Conservation (phyloP, 169 alveolate genomes). For the Eimeria sp. region DNA sequence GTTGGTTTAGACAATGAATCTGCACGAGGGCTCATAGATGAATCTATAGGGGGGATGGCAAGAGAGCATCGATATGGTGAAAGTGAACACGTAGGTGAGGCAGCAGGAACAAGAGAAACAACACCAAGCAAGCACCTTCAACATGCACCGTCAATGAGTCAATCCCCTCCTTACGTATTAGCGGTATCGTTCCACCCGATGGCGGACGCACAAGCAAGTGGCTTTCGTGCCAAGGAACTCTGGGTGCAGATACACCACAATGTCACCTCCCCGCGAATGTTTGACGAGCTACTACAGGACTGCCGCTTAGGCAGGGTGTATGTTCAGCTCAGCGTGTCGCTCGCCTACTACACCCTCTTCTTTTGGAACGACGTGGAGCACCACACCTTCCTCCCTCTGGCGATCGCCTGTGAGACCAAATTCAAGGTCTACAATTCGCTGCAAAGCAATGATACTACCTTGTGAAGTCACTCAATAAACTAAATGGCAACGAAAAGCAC, state of each 20-base stretch:
- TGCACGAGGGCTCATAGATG: not conserved
- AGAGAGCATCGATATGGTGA: not conserved
- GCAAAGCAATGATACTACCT: not conserved
- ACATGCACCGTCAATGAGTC: not conserved
- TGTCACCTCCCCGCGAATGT: slow-evolving; percentile 34
- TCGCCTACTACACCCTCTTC: slow-evolving; percentile 44
- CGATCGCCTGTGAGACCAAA: slow-evolving; percentile 6
- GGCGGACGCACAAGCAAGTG: slow-evolving; percentile 31
- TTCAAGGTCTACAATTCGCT: not conserved
- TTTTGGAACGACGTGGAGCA: slow-evolving; percentile 39
- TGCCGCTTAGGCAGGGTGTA: slow-evolving; percentile 48
- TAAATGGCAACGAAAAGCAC: not conserved
- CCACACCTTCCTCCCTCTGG: slow-evolving; percentile 42
- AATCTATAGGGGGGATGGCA: not conserved
- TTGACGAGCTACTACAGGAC: slow-evolving; percentile 46
- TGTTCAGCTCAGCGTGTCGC: slow-evolving; percentile 39
- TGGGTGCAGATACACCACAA: slow-evolving; percentile 9
- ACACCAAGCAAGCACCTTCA: not conserved
- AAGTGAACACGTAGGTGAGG: not conserved
- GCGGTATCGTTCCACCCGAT: slow-evolving; percentile 28
- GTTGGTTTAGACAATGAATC: not conserved
- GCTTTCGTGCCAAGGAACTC: slow-evolving; percentile 18
- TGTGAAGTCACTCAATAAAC: not conserved
- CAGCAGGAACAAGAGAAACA: not conserved
- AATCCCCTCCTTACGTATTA: not conserved